phyloP scores from a whole-genome alignment of 768 basidiomycete species.

The Amanita inopinata region DNA sequence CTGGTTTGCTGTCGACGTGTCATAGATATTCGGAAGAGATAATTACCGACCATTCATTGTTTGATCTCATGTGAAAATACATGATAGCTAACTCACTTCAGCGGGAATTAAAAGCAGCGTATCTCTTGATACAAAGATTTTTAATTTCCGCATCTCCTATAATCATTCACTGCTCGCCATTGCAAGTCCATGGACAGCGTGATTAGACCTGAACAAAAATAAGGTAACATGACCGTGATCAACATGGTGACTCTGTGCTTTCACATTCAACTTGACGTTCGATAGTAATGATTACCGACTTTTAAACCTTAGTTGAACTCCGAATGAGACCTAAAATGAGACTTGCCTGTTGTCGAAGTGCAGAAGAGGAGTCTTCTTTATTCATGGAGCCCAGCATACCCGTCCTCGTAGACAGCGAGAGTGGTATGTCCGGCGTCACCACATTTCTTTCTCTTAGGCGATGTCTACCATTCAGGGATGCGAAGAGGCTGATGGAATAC shows the following conservation, averaged over 20 bases:
- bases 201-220: no score
- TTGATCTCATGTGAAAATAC: no score
- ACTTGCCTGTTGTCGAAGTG: slow-evolving; percentile 1
- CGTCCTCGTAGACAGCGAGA: background rate
- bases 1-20: slow-evolving; percentile 5
- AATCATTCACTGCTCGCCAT: no score
- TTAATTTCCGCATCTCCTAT: no score
- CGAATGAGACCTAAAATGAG: no score
- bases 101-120: no score
- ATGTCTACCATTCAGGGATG: slow-evolving; percentile 13
- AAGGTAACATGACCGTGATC: no score
- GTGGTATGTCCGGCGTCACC: background rate
- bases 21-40: background rate
- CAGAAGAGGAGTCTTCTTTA: background rate
- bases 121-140: no score
- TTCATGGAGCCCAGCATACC: background rate
- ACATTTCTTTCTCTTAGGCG: background rate
- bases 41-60: no score
- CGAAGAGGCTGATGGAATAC: slow-evolving; percentile 30
- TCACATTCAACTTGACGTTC: slow-evolving; percentile 1
- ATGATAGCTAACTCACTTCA: no score
- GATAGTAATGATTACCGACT: slow-evolving; percentile 5
- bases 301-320: background rate
- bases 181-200: no score
- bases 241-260: background rate